A percentile compares a stretch with the other conserved stretches of the same genome.
phyloP scores from a whole-genome alignment of 352 stramenopile species.

The Thraustotheca clavata region DNA sequence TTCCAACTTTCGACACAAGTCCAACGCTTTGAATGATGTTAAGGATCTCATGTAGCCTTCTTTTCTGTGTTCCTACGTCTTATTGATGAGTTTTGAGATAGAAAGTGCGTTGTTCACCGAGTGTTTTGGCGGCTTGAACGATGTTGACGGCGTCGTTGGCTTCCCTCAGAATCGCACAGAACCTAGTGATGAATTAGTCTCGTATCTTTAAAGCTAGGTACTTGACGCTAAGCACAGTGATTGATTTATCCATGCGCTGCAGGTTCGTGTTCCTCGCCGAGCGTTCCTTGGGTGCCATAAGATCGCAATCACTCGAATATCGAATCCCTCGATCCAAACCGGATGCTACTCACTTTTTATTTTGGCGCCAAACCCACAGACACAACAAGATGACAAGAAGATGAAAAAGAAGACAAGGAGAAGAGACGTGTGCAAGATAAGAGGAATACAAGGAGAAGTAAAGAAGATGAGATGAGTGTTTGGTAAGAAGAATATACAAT shows the following conservation, averaged over 20 bases:
- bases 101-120: conserved; percentile 17
- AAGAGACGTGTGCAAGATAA: too few species aligned
- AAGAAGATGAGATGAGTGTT: too few species aligned
- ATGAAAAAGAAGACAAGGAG: too few species aligned
- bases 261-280: conserved; percentile 3
- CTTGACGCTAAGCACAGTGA: conserved; percentile 1
- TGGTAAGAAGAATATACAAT: too few species aligned
- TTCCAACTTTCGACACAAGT: conserved; percentile 26
- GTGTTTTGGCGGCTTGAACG: conserved; percentile 28
- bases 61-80: conserved; percentile 28
- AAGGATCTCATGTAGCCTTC: conserved; percentile 35
- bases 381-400: too few species aligned
- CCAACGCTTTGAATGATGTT: conserved; percentile 38
- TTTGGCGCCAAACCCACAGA: too few species aligned
- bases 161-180: conserved; percentile 30
- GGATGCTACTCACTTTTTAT: too few species aligned
- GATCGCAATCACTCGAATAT: too few species aligned
- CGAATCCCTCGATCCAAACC: too few species aligned
- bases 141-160: conserved; percentile 33
- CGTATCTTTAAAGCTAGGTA: background rate
- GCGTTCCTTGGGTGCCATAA: background rate
- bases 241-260: conserved; percentile 5
- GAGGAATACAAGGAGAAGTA: too few species aligned
- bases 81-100: background rate
- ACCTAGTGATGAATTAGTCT: conserved; percentile 18